Base-by-base conservation (phyloP, 2,329 filamentous ascomycete genomes). In the Calonectria pseudoturangicola region DNA sequence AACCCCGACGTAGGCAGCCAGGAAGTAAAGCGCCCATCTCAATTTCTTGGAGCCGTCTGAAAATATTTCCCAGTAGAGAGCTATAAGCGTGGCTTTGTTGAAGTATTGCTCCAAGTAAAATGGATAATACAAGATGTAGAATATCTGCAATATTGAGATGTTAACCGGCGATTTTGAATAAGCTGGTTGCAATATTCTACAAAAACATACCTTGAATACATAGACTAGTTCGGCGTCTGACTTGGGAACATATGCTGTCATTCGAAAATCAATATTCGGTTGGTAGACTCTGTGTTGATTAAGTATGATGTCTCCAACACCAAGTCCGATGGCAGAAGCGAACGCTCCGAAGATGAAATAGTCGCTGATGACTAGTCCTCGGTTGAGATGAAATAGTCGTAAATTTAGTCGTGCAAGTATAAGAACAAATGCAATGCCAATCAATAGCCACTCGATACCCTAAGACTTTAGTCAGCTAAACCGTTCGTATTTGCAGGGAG, bases 11-110 rank as follows among this genome's bases (percentile, higher is more conserved):
- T 60, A 58, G 4, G 16, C 25, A 27, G 30, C 12, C 5, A 67
- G 9, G 8, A 39, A 16, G 27, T 43, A 45, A 2, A 67, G 51
- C 16, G 41, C 9, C 25, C 18, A 13, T 18, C 50, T 58, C 4
- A 67, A 18, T 16, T 51, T 67, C 25, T 28, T 25, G 33, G 65
- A 67, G 27, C 48, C 50, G 7, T 58, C 21, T 9, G 36, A 51
- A n/a, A 67, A 67, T 10, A 67, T 67, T 48, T 67, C 65, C n/a
- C 54, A 60, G 13, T 58, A 58, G 6, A 67, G 39, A 10, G 65
- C 65, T 15, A 67, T 39, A 21, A 67, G 50, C 9, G 65, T 41
- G 6, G 36, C 65, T 27, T 67, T 58, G 28, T 67, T 58, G 27
- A 48, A 58, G 27, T 67, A 67, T n/a, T 58, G 36, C 41, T 67